Percentiles rank a stretch among this genome's conserved stretches.
phyloP scores from a whole-genome alignment of 495 filamentous ascomycete species.

The Aspergillus kassunensis region DNA sequence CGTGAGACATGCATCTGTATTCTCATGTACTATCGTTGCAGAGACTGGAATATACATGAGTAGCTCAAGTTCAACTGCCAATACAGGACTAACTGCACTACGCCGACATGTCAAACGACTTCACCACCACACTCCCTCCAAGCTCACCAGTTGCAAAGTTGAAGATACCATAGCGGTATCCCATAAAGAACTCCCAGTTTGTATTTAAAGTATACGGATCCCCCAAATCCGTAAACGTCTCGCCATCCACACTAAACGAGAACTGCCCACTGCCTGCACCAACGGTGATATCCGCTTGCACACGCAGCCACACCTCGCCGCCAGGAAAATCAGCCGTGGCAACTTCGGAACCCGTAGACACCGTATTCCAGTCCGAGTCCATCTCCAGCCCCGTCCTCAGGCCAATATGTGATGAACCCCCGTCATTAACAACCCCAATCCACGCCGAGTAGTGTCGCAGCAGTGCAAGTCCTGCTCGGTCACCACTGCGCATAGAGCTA shows the following conservation, averaged over 20 bases:
- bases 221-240: conserved; percentile 40
- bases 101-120: too few relatives aligned
- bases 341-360: conserved; percentile 32
- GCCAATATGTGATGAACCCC: conserved; percentile 17
- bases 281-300: conserved; percentile 37
- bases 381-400: conserved; percentile 19
- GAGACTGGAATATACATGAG: too few relatives aligned
- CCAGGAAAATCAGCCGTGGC: conserved; percentile 23
- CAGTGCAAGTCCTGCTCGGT: conserved; percentile 45
- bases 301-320: conserved; percentile 38
- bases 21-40: too few relatives aligned
- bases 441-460: conserved; percentile 51
- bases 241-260: conserved; percentile 50
- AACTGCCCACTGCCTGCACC: conserved; percentile 29
- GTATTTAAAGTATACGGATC: conserved; percentile 37
- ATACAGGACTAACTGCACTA: too few relatives aligned
- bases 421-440: conserved; percentile 41
- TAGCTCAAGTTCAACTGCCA: too few relatives aligned
- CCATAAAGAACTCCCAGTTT: conserved; percentile 49
- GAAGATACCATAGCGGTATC: conserved; percentile 55
- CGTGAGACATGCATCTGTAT: too few relatives aligned
- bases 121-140: too few relatives aligned
- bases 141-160: conserved; percentile 52
- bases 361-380: conserved; percentile 38
- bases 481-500: conserved; percentile 45